These are phyloP conservation scores for Candida orba DNA, from an alignment of 805 yeast genomes.

Conservation along the genomic window DNA sequence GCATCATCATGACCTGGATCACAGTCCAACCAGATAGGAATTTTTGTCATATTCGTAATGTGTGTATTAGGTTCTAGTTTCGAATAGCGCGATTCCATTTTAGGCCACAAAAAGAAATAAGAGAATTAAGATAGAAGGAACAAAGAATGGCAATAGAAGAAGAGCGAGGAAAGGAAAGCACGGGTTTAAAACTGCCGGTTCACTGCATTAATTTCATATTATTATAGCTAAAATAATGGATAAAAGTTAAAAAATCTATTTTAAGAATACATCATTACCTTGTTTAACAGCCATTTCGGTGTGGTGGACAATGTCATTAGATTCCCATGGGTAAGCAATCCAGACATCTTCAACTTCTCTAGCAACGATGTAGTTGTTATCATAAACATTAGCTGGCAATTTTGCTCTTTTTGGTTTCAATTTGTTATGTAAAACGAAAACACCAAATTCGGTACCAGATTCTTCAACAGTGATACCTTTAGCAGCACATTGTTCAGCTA, in stretches of 20 bases:
- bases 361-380: constrained; percentile 63
- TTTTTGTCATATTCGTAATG: constrained; percentile 13
- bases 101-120: too few species aligned
- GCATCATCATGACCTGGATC: constrained; percentile 93
- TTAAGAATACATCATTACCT: constrained; percentile 52
- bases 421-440: constrained; percentile 76
- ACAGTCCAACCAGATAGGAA: constrained; percentile 84
- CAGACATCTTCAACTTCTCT: constrained; percentile 70
- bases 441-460: constrained; percentile 54
- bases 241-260: not conserved
- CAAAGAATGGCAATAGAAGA: too few species aligned
- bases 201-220: not conserved
- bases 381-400: constrained; percentile 55
- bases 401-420: constrained; percentile 64
- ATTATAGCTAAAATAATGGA: too few species aligned
- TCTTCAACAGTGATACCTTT: constrained; percentile 37
- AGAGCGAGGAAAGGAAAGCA: too few species aligned
- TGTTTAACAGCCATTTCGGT: constrained; percentile 66
- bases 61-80: too few species aligned
- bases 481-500: constrained; percentile 49
- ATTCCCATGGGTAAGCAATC: constrained; percentile 89
- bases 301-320: constrained; percentile 66
- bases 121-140: too few species aligned
- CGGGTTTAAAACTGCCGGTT: too few species aligned
- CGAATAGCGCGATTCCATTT: too few species aligned